These are phyloP conservation scores for Zoysia japonica DNA, from an alignment of 176 grass and related monocot species.

Conservation along the genomic window DNA sequence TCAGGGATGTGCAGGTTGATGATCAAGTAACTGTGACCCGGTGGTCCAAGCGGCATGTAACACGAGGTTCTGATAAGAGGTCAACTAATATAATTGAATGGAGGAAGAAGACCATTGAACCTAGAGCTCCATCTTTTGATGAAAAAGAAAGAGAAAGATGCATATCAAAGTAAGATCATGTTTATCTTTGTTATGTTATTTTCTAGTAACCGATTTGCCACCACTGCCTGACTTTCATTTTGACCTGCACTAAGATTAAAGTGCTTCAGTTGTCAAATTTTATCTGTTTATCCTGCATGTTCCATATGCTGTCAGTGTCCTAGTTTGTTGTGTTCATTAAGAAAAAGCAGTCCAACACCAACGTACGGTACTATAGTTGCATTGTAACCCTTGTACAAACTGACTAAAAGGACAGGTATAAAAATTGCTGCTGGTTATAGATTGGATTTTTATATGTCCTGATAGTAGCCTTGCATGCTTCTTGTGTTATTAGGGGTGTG, in stretches of 20 bases:
- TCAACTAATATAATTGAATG: constrained; percentile 86
- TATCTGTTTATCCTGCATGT: not conserved
- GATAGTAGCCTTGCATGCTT: not conserved
- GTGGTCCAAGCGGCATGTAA: constrained; percentile 85
- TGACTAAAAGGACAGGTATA: not conserved
- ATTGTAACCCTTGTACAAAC: constrained; percentile 4
- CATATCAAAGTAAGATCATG: constrained; percentile 69
- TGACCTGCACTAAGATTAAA: not conserved
- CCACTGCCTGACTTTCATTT: not conserved
- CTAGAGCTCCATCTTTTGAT: constrained; percentile 70
- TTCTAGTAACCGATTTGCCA: not conserved
- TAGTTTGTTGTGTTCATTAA: not conserved
- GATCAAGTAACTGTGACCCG: constrained; percentile 91
- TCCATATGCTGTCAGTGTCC: constrained; percentile 11
- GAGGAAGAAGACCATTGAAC: constrained; percentile 61
- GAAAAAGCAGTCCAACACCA: constrained; percentile 4
- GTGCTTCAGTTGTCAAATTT: not conserved
- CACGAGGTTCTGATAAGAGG: constrained; percentile 69
- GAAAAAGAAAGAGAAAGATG: constrained; percentile 71
- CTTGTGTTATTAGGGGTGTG: not conserved
- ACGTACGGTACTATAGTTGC: not conserved
- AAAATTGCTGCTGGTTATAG: not conserved
- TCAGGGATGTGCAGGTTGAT: constrained; percentile 95
- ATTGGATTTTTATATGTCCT: not conserved
- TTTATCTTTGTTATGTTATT: constrained; percentile 13